Base-by-base conservation (phyloP, 2,329 filamentous ascomycete species). In the Coniochaeta sp. region DNA sequence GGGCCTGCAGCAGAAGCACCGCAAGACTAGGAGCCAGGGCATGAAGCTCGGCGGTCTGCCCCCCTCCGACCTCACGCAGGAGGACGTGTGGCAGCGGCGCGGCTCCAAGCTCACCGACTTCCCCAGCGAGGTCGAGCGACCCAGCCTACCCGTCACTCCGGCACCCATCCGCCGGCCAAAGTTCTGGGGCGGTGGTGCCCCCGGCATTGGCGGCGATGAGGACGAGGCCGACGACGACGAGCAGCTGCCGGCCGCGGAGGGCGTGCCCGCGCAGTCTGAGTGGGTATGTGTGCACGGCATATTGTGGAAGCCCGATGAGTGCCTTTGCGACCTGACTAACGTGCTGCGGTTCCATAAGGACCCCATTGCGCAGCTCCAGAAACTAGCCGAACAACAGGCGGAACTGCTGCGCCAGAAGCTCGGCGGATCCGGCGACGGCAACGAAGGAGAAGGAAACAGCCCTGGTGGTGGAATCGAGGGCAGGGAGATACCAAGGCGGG, bases 101-200 rank as follows among this genome's bases (percentile, higher is more conserved):
- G 71, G 81, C 63, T 77, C 87, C 54, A 88, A 80, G 63, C 71
- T 96, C 56, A 96, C 91, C 54, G 89, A 96, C 71, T 96, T 96
- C 66, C 91, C 91, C 4, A 87, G 81, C 58, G 87, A 87, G 61
- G 68, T 81, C 54, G 91, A 96, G 65, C 81, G 91, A 47, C 91
- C 91, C 48, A 95, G 89, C 66, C 76, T 96, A 53, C 91, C 92
- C 5, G 91, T 96, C 31, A 96, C 91, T 9, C 91, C 91, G 1
- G 90, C 90, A 13, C 90, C 91, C 14, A 78, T 92, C 60, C 79
- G 81, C 56, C 77, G 86, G 60, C 74, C 79, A 30, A 84, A 73
- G 49, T 87, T 86, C 66, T 89, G 84, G 85, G 83, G 79, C 49
- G 66, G 67, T 57, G 71, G 70, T 55, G 67, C 66, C 45, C 60